Evolutionary conservation across 208 protist genomes (phyloP).

Genomic region (Naegleria fowleri): DNA sequence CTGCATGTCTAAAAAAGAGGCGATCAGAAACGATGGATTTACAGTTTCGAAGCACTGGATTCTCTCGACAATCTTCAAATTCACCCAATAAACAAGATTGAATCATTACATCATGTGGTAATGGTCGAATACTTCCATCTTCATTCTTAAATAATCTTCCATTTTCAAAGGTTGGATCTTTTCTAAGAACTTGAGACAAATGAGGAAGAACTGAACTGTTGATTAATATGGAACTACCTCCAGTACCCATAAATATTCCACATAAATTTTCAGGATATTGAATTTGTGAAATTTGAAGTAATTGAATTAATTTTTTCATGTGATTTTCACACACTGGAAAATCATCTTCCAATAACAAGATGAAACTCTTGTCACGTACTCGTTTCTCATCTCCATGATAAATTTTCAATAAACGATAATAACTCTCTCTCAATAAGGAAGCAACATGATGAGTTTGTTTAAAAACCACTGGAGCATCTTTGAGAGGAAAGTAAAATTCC

Average conservation of each 20-base stretch:
- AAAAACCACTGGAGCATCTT: not conserved
- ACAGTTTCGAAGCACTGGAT: not conserved
- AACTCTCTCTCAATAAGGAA: not conserved
- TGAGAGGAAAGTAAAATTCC: not conserved
- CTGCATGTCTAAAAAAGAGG: not conserved
- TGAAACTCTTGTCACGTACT: not conserved
- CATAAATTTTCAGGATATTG: not conserved
- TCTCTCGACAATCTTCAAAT: not conserved
- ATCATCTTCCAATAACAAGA: not conserved
- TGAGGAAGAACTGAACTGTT: not conserved
- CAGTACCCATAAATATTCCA: not conserved
- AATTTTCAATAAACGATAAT: not conserved
- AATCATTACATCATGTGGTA: not conserved
- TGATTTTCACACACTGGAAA: not conserved
- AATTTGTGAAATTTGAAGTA: not conserved
- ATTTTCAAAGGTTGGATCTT: not conserved
- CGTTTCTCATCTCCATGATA: not conserved
- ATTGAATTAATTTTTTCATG: not conserved
- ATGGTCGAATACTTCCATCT: not conserved
- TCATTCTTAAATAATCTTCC: not conserved
- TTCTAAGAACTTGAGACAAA: not conserved
- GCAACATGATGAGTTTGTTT: not conserved
- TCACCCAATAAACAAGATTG: not conserved
- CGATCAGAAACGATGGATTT: not conserved
- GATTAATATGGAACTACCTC: not conserved